Evolutionary conservation across 306 rosid genomes (phyloP), one percentile per base, ranked within the genome.

Genomic region (Fragaria vesca): DNA sequence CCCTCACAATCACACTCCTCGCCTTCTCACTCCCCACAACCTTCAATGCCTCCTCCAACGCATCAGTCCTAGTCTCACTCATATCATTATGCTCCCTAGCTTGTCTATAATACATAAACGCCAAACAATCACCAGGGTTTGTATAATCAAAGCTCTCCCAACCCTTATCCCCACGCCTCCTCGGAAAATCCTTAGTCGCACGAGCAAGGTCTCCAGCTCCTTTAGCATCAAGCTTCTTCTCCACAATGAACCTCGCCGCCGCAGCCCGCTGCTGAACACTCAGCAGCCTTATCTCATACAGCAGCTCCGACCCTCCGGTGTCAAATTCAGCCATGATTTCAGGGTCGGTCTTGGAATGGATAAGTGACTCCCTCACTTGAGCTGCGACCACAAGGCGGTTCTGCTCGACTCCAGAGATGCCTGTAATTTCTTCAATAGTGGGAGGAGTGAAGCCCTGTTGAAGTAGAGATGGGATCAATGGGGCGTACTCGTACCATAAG

Each of bases 401-500:
- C 89, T 95, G 98, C 78, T 92, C 96, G 12, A 91, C 89, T 1
- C 91, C 89, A 68, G 82, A 20, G 6, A 92, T 89, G 43, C 98
- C 97, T 34, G 98, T 92, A 78, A 63, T 62, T 54, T 91, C 97
- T 58, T 95, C 98, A 4, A 92, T 82, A 32, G 80, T 66, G 7
- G 98, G 84, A 65, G 89, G 90, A 6, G 93, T 65, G 66, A 95
- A 95, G 45, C 96, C 98, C 5, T 95, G 93, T 9, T 85, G 91
- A 58, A 84, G 11, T 8, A 95, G 80, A 74, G 92, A 74, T 9
- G 90, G 58, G 67, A 95, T 95, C 16, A 95, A 81, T 0, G 97
- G 93, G 12, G 98, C 97, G 81, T 82, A 92, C 40, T 92, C 88
- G 76, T 67, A 77, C 98, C 98, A 95, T n/a, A 73, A 79, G 55